Evolutionary conservation across 2,329 filamentous ascomycete species (phyloP).

Genomic region (Arthroderma sp.): DNA sequence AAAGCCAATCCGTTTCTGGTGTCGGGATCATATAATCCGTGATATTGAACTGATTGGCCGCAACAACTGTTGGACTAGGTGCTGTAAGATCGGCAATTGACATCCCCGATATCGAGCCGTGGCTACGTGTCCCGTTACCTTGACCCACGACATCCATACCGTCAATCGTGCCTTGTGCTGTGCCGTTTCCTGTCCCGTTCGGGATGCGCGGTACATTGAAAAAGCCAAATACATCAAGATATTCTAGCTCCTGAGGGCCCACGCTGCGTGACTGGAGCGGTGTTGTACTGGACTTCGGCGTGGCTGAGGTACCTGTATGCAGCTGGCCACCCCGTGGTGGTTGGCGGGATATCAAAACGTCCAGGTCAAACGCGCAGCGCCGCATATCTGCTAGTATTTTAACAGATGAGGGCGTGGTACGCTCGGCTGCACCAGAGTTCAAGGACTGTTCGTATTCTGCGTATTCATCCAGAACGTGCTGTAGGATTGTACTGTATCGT

Average conservation of each 20-base stretch:
- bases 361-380: conserved; percentile 76
- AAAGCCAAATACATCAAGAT: conserved; percentile 85
- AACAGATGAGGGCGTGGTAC: conserved; percentile 67
- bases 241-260: conserved; percentile 72
- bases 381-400: conserved; percentile 86
- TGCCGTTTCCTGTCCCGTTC: not conserved
- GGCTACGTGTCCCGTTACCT: not conserved
- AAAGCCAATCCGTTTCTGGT: conserved; percentile 35
- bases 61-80: not conserved
- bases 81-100: not conserved
- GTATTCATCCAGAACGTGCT: conserved; percentile 76
- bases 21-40: conserved; percentile 35
- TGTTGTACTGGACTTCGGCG: conserved; percentile 8
- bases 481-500: conserved; percentile 65
- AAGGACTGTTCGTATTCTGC: conserved; percentile 55
- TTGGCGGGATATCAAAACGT: conserved; percentile 77
- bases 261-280: conserved; percentile 44
- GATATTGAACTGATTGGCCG: conserved; percentile 29
- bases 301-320: conserved; percentile 3
- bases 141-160: not conserved
- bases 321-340: conserved; percentile 31
- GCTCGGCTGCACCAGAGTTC: conserved; percentile 39
- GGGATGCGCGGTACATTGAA: conserved; percentile 77
- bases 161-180: not conserved
- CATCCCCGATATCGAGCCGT: not conserved